Evolutionary conservation across 139 green algal species (phyloP).

Genomic region (Penium margaritaceum): DNA sequence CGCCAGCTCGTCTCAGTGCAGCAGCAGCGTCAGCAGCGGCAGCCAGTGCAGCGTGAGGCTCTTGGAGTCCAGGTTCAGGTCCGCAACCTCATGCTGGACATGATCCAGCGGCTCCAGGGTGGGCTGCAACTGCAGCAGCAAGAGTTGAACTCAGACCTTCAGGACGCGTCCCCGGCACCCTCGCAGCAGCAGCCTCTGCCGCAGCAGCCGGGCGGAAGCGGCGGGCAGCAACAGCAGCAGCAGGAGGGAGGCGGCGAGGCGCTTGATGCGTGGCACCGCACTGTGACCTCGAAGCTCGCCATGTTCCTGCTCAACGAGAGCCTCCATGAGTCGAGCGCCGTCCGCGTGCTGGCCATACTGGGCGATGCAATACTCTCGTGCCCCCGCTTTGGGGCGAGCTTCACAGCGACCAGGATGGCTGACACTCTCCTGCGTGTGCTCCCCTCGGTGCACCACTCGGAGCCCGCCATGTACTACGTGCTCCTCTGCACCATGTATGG

Average conservation of each 20-base stretch:
- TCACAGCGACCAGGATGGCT: slow-evolving; percentile 1
- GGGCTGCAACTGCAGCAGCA: background rate
- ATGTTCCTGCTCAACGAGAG: slow-evolving; percentile 29
- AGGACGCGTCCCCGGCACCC: too few species aligned
- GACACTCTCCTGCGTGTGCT: slow-evolving; percentile 18
- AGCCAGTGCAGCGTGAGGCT: slow-evolving; percentile 3
- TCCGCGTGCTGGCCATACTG: slow-evolving; percentile 19
- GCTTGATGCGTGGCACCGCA: slow-evolving; percentile 2
- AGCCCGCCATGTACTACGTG: slow-evolving; percentile 34
- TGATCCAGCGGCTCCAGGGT: slow-evolving; percentile 15
- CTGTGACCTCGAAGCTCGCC: background rate
- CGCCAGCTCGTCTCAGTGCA: too few species aligned
- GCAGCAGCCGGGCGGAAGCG: background rate
- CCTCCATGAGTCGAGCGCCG: slow-evolving; percentile 22
- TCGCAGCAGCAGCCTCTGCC: too few species aligned
- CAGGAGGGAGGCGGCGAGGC: slow-evolving; percentile 19
- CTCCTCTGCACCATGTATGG: too few species aligned
- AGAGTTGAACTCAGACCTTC: too few species aligned
- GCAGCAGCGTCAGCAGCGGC: background rate
- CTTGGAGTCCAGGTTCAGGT: slow-evolving; percentile 1
- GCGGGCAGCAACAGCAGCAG: slow-evolving; percentile 2
- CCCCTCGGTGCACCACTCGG: slow-evolving; percentile 20
- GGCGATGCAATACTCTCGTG: background rate
- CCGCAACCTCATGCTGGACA: slow-evolving; percentile 21
- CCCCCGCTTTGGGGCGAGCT: background rate